Evolutionary conservation across 2,329 filamentous ascomycete genomes (phyloP), one percentile per base, ranked within the genome.

Genomic region (Alternaria brassicicola): DNA sequence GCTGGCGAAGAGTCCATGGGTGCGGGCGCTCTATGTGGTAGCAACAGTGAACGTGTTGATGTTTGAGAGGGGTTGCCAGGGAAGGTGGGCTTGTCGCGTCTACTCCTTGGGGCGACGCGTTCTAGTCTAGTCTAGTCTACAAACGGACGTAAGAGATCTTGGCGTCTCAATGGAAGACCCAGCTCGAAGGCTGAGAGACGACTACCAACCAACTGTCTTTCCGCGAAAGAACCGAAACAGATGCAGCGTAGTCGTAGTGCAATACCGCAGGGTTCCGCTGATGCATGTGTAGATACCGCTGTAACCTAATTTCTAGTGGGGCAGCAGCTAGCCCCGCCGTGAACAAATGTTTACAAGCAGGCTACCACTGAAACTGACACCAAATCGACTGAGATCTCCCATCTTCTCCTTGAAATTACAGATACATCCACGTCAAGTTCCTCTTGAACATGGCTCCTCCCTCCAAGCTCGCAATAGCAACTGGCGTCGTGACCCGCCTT

Each of bases 401-500:
- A 2, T 52, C 28, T 0, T 45, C 10, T n/a, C 1, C 15, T 17
- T 51, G 1, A 5, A n/a, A 19, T 10, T 15, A 3, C 9, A 31
- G 4, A 42, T 7, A 17, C 25, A 13, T 15, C 31, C 39, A 33
- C 12, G 12, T 6, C 21, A 35, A n/a, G 17, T 31, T 4, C 19
- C 13, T 48, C 36, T 50, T 8, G 3, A 78, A 49, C 48, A 97
- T 97, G 93, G 85, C 91, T 3, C 84, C 92, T 30, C 90, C 91
- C 42, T 88, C 89, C 1, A 85, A 88, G 67, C 87, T 97, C 76
- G 79, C 86, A 70, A 95, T 97, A 74, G 88, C 90, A 42, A 95
- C 91, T 23, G 86, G 89, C 61, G 88, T 92, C 19, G 87, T 98
- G 66, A 83, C 86, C 69, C 92, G 95, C 58, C 86, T 98, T 46